Percentiles rank a stretch among this genome's conserved stretches.
These are phyloP conservation scores for Calonectria montana DNA, from an alignment of 2,329 filamentous ascomycete species.

Conservation along the genomic window DNA sequence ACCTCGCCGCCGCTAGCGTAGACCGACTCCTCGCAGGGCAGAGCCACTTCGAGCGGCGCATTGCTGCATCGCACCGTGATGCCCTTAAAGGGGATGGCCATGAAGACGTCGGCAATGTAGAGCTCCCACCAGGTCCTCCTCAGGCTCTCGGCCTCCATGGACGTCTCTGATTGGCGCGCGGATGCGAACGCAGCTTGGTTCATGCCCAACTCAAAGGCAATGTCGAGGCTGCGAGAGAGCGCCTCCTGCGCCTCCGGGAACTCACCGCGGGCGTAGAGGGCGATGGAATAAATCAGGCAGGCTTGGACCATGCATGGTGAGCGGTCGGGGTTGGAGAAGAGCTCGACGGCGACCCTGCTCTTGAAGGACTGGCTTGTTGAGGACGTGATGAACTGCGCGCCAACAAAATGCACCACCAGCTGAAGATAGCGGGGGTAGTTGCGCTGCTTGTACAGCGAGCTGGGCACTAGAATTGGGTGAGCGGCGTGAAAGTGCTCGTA, in stretches of 20 bases:
- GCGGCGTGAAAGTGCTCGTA: slow-evolving; percentile 38
- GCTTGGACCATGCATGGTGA: slow-evolving; percentile 19
- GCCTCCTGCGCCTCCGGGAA: neutral
- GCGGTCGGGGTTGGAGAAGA: neutral
- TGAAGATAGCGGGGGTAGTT: slow-evolving; percentile 23
- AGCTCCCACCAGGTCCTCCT: slow-evolving; percentile 41
- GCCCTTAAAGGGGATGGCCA: slow-evolving; percentile 26
- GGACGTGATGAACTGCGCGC: slow-evolving; percentile 26
- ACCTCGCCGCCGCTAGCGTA: slow-evolving; percentile 25
- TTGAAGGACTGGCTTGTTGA: slow-evolving; percentile 4
- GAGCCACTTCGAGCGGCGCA: slow-evolving; percentile 23
- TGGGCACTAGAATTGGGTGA: slow-evolving; percentile 30
- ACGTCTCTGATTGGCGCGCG: slow-evolving; percentile 4
- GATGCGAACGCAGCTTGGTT: slow-evolving; percentile 29
- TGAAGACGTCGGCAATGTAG: slow-evolving; percentile 35
- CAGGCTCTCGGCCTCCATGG: slow-evolving; percentile 33
- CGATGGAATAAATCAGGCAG: slow-evolving; percentile 10
- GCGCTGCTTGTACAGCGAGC: slow-evolving; percentile 22
- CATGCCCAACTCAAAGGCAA: slow-evolving; percentile 35
- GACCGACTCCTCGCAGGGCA: slow-evolving; percentile 34
- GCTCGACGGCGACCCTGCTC: neutral
- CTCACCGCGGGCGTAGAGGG: slow-evolving; percentile 9
- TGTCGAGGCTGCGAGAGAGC: neutral
- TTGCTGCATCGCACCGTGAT: slow-evolving; percentile 31
- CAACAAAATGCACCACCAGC: slow-evolving; percentile 34